These are phyloP conservation scores for Limtongozyma cylindracea DNA, from an alignment of 805 yeast species.

Conservation along the genomic window DNA sequence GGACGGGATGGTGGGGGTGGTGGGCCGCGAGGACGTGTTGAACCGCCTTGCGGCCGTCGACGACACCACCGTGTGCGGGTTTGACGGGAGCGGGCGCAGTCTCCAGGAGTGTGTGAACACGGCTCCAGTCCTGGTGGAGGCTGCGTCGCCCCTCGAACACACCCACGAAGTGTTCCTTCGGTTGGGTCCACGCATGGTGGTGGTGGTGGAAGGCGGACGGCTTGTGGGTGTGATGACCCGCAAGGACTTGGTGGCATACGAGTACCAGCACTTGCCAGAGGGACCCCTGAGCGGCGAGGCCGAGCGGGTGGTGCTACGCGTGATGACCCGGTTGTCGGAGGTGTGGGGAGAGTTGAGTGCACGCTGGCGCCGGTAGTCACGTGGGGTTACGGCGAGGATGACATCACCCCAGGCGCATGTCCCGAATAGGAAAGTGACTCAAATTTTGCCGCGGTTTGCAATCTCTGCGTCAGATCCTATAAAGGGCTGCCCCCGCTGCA, in stretches of 20 bases:
- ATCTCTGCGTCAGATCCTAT: too few species aligned
- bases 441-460: too few species aligned
- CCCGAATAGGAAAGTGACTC: too few species aligned
- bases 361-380: too few species aligned
- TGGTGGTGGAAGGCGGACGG: constrained; percentile 34
- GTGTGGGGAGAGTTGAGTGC: too few species aligned
- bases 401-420: too few species aligned
- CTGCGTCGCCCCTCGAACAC: constrained; percentile 28
- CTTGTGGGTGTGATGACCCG: constrained; percentile 61
- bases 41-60: constrained; percentile 4
- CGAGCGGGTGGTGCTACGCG: too few species aligned
- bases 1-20: constrained; percentile 17
- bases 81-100: constrained; percentile 1
- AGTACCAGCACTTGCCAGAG: constrained; percentile 6
- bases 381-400: too few species aligned
- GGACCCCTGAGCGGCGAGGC: too few species aligned
- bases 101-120: constrained; percentile 14
- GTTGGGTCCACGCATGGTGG: constrained; percentile 55
- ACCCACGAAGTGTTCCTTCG: constrained; percentile 46
- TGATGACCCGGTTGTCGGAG: too few species aligned
- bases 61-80: constrained; percentile 22
- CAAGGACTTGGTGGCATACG: constrained; percentile 57
- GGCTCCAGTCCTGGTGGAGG: constrained; percentile 36
- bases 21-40: constrained; percentile 15
- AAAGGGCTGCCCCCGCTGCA: too few species aligned